These are phyloP conservation scores for Senecio squalidus DNA, from an alignment of 140 eudicot genomes.

Conservation along the genomic window DNA sequence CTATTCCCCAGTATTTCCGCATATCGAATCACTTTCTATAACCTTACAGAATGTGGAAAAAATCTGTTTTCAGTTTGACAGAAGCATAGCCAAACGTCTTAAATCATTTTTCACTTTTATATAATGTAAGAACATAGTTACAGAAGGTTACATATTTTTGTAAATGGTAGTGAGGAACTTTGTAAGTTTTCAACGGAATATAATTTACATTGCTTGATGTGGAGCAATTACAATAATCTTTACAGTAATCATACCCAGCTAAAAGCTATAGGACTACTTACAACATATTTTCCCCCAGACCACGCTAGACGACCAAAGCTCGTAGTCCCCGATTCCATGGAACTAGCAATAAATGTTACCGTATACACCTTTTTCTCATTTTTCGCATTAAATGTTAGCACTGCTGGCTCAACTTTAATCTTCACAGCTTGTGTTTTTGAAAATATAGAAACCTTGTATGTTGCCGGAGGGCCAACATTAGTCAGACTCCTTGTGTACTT, in stretches of 20 bases:
- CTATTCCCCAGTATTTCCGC: too few species aligned
- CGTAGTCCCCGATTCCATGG: conserved; percentile 47
- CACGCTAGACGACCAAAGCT: conserved; percentile 51
- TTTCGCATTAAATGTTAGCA: conserved; percentile 30
- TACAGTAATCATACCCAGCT: background rate
- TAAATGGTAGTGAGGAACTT: background rate
- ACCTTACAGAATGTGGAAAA: too few species aligned
- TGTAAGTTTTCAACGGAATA: background rate
- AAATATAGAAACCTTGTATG: conserved; percentile 48
- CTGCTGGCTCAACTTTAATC: conserved; percentile 46
- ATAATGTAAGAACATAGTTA: background rate
- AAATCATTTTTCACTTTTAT: background rate
- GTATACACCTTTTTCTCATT: conserved; percentile 53
- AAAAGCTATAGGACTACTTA: conserved; percentile 53
- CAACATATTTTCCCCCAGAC: conserved; percentile 46
- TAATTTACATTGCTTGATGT: background rate
- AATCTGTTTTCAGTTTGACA: too few species aligned
- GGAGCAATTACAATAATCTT: background rate
- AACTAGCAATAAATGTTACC: conserved; percentile 50
- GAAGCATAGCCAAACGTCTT: too few species aligned
- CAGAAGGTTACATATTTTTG: background rate
- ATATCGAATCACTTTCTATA: too few species aligned
- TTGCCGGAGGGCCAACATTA: conserved; percentile 53
- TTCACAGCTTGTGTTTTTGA: conserved; percentile 39
- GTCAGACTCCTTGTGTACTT: conserved; percentile 64